Base-by-base conservation (phyloP, 345 rosid species). In the Populus alba region DNA sequence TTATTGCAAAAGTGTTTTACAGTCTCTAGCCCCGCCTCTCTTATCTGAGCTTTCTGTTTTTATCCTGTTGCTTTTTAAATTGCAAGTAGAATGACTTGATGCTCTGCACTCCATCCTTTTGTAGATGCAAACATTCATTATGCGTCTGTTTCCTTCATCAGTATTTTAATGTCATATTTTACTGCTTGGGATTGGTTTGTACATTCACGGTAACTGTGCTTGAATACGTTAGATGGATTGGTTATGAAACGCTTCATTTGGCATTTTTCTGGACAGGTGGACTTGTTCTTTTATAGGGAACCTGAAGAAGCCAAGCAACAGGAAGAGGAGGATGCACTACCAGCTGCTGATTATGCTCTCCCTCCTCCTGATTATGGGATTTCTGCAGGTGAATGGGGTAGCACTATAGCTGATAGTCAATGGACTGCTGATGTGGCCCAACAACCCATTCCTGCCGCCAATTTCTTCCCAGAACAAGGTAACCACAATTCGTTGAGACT, bases 371-470 rank as follows among this genome's bases (percentile, higher is more conserved):
- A 90, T 37, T 80, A 71, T 77, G 78, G 83, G 41, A 49, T 74
- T 31, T 38, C 82, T 53, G 70, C 75, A 23, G 76, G 80, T 70
- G 97, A 90, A 38, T 93, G 96, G 96, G 81, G 87, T 0, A 75
- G 84, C 63, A 87, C 77, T 38, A 83, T 85, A 57, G 76, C 89
- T 59, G 95, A 88, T 77, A 77, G 72, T n/a, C 89, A 87, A 38
- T 94, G 98, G 98, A 51, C 89, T 0, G 68, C 85, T 55, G 97
- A 92, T 65, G 85, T 65, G 9, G 80, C 82, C 45, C 87, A 75
- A 78, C 82, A 80, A 20, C 92, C 98, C 31, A 86, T 92, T 70
- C n/a, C 94, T 65, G 83, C 78, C 80, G 80, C 81, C 68, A 85
- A 77, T 37, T 79, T 85, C 85, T 78, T 62, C 7, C 75, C 82